phyloP scores from a whole-genome alignment of 164 flowering plant genomes.

The Saururus chinensis region DNA sequence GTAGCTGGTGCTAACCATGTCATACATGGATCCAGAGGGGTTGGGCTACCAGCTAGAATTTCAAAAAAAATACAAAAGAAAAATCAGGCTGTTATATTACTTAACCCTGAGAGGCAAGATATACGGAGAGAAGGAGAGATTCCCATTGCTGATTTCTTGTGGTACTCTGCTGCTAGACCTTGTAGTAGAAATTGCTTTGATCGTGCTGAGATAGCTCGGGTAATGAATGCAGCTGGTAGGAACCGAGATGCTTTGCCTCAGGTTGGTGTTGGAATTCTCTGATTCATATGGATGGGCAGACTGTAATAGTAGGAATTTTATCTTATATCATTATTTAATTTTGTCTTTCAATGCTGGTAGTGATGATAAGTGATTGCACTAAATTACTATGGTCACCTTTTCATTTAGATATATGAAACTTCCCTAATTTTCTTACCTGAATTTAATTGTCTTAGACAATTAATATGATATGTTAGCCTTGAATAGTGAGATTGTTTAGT shows the following conservation, averaged over 20 bases:
- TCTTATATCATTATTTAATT: neutral
- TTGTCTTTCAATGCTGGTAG: no score
- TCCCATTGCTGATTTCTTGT: constrained; percentile 90
- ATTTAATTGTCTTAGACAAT: no score
- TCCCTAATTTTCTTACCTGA: no score
- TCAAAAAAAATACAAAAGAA: constrained; percentile 81
- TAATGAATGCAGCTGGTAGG: constrained; percentile 96
- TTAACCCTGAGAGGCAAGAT: constrained; percentile 86
- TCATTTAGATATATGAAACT: no score
- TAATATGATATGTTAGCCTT: no score
- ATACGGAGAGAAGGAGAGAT: constrained; percentile 89
- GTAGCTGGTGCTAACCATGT: constrained; percentile 94
- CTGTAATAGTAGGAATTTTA: neutral
- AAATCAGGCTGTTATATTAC: constrained; percentile 79
- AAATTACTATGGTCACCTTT: no score
- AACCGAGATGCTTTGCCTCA: constrained; percentile 89
- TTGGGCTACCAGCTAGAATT: constrained; percentile 89
- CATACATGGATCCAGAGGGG: constrained; percentile 75
- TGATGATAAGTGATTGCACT: no score
- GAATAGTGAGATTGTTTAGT: no score
- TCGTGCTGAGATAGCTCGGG: constrained; percentile 96
- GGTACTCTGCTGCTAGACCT: constrained; percentile 97
- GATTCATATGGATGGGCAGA: neutral
- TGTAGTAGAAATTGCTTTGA: constrained; percentile 92
- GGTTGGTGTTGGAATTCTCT: constrained; percentile 27